A percentile compares a stretch with the other conserved stretches of the same genome.
Conservation (phyloP, 441 rosid genomes). For the Syzygium malaccense region DNA sequence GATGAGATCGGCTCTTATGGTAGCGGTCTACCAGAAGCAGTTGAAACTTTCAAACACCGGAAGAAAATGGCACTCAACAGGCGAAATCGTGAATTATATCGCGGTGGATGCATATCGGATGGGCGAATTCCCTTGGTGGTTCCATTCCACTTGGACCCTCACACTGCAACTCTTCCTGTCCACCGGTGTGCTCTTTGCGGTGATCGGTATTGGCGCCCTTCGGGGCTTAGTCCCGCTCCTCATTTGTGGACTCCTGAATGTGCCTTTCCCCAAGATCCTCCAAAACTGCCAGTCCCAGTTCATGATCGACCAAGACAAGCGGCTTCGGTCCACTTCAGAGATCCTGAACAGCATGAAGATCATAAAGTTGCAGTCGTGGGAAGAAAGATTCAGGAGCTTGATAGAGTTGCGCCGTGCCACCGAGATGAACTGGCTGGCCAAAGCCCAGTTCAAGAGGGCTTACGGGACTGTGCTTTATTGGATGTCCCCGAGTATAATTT, state of each 20-base stretch:
- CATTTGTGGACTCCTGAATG: constrained; percentile 51
- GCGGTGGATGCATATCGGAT: constrained; percentile 82
- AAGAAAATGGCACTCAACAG: constrained; percentile 68
- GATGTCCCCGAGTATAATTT: constrained; percentile 73
- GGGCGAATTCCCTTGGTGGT: constrained; percentile 93
- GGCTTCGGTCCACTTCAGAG: too few relatives aligned
- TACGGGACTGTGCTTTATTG: constrained; percentile 54
- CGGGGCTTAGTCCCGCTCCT: constrained; percentile 66
- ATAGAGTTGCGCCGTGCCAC: constrained; percentile 52
- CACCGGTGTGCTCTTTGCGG: constrained; percentile 43
- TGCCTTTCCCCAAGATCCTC: constrained; percentile 71
- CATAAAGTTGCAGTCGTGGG: constrained; percentile 95
- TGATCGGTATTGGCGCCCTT: constrained; percentile 73
- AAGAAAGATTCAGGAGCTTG: constrained; percentile 61
- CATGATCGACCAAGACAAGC: too few relatives aligned
- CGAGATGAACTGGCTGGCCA: constrained; percentile 76
- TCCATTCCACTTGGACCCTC: constrained; percentile 61
- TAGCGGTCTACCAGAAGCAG: constrained; percentile 71
- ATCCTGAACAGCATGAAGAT: constrained; percentile 81
- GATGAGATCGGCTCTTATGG: constrained; percentile 88
- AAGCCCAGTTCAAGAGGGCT: constrained; percentile 46
- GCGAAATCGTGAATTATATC: constrained; percentile 80
- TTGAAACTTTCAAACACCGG: constrained; percentile 69
- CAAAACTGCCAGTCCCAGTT: constrained; percentile 66
- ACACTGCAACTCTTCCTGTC: constrained; percentile 61